A percentile compares a stretch with the other conserved stretches of the same genome.
Evolutionary conservation across 192 early-diverging fungal genomes (phyloP).

Genomic region (Phycomyces blakesleeanus): DNA sequence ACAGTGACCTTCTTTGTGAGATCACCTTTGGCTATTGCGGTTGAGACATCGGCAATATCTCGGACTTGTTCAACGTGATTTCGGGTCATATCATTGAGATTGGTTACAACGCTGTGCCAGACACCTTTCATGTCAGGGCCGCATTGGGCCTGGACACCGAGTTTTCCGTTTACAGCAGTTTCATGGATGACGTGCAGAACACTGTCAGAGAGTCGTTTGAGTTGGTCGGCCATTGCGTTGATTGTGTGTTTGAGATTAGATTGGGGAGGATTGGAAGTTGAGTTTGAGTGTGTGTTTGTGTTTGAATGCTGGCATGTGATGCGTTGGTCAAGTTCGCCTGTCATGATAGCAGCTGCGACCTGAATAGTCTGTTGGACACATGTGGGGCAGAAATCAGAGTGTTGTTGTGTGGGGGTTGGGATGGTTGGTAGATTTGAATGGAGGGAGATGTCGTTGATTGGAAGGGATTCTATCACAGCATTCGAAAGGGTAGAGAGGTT

Average conservation of each 20-base stretch:
- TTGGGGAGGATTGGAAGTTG: conserved; percentile 13
- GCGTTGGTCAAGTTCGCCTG: conserved; percentile 40
- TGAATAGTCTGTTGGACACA: conserved; percentile 45
- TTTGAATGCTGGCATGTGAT: conserved; percentile 37
- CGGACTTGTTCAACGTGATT: conserved; percentile 58
- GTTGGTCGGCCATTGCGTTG: conserved; percentile 61
- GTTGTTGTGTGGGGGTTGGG: background rate
- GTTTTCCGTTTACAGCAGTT: conserved; percentile 65
- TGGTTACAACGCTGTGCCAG: conserved; percentile 53
- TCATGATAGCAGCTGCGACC: conserved; percentile 41
- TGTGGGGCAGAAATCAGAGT: conserved; percentile 27
- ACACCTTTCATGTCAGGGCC: conserved; percentile 34
- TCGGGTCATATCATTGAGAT: conserved; percentile 57
- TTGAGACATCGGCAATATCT: conserved; percentile 59
- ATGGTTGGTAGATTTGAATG: conserved; percentile 2
- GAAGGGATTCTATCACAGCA: background rate
- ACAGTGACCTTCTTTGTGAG: conserved; percentile 56
- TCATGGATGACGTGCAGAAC: conserved; percentile 65
- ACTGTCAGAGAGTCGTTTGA: conserved; percentile 51
- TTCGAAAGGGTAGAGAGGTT: background rate
- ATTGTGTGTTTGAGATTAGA: conserved; percentile 43
- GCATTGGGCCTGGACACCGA: conserved; percentile 60
- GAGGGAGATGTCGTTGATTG: background rate
- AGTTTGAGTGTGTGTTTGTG: background rate
- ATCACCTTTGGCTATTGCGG: conserved; percentile 55